phyloP scores from a whole-genome alignment of 73 alveolate species.

The Paramecium bursaria region DNA sequence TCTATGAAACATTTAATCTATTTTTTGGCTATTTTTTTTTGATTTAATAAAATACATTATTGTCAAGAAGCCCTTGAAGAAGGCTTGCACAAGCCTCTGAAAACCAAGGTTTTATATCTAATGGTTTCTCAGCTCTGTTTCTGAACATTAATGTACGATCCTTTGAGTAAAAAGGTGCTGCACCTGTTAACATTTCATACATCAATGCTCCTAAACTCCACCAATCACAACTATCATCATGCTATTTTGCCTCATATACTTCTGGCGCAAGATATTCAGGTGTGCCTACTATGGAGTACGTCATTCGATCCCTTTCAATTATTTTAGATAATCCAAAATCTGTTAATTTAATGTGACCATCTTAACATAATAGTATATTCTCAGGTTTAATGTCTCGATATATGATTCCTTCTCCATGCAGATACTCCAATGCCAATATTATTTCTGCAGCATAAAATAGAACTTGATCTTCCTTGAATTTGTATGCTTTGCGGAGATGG shows the following conservation, averaged over 20 bases:
- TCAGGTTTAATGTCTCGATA: conserved; percentile 99
- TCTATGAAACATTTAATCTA: conserved; percentile 27
- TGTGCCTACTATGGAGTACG: conserved; percentile 60
- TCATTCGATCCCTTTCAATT: conserved; percentile 21
- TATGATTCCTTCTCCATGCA: conserved; percentile 89
- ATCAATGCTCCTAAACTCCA: conserved; percentile 67
- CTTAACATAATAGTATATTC: conserved; percentile 91
- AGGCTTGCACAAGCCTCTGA: conserved; percentile 1
- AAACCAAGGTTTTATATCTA: conserved; percentile 57
- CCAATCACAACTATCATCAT: conserved; percentile 64
- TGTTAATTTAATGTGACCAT: conserved; percentile 96
- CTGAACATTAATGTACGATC: conserved; percentile 54
- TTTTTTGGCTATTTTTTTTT: conserved; percentile 45
- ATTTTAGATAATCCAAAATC: conserved; percentile 97
- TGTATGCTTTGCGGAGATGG: conserved; percentile 87
- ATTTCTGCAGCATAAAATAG: conserved; percentile 93
- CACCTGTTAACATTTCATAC: conserved; percentile 67
- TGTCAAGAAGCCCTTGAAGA: conserved; percentile 19
- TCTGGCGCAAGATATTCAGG: conserved; percentile 73
- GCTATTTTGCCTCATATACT: conserved; percentile 36
- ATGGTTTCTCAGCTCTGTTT: conserved; percentile 19
- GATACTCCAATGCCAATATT: conserved; percentile 86
- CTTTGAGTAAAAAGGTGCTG: conserved; percentile 66
- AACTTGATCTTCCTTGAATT: conserved; percentile 86
- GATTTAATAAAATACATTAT: conserved; percentile 10